Base-by-base conservation (phyloP, 2,329 filamentous ascomycete species). In the Nannizzia gypsea region DNA sequence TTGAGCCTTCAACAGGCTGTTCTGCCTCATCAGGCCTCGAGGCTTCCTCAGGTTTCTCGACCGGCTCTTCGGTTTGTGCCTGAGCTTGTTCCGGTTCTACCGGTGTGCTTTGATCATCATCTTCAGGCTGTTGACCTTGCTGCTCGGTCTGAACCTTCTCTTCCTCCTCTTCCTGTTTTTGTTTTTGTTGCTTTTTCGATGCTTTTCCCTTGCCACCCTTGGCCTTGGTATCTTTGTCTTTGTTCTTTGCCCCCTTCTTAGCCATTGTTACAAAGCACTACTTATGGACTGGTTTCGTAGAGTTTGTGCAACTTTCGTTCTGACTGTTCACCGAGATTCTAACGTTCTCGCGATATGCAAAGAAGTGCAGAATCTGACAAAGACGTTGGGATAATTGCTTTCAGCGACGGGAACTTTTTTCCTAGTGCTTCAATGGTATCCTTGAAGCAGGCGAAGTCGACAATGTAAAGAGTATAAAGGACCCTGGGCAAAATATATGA, bases 161-260 rank as follows among this genome's bases (percentile, higher is more conserved):
- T 44, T 62, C 40, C 22, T 59, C 31, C 28, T 59, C 42, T 20
- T 57, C 57, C 28, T 59, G 38, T 52, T 58, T 22, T 52, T 61
- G 54, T 40, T 60, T 59, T 50, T 63, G 60, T 28, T 55, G 31
- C 15, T 57, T 61, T 48, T 63, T 62, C 20, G 62, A n/a, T 13
- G 24, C 63, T 48, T 55, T 60, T 56, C 61, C 59, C 15, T 59
- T 62, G 34, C 52, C 60, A 44, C 61, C 60, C 34, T 64, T 64
- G 38, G 59, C 60, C 26, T 61, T 62, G 40, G 20, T 13, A 24
- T 58, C 60, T 56, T 57, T 60, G 24, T 20, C 38, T 38, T 57
- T 64, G 24, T 34, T 59, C 42, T 63, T 63, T 52, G 57, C 56
- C 11, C 50, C 50, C 20, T 62, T 64, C n/a, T 58, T 58, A 4